phyloP scores from a whole-genome alignment of 176 grass and related monocot genomes.

The Areca catechu region DNA sequence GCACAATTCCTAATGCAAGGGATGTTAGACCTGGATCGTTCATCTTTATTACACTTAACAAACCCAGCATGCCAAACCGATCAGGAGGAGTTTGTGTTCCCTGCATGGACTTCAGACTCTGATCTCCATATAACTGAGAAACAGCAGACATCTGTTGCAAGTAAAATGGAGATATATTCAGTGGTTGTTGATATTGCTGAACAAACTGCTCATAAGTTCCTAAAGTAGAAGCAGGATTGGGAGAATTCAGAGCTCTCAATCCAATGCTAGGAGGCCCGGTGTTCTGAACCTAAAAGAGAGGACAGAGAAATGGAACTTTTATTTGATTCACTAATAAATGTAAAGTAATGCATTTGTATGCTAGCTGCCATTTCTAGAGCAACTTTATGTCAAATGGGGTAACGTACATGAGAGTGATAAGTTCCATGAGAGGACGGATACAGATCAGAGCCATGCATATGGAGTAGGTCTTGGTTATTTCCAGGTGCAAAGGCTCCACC shows the following conservation, averaged over 20 bases:
- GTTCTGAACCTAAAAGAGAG: conserved; percentile 47
- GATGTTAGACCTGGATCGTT: conserved; percentile 63
- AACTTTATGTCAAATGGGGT: not conserved
- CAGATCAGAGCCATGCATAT: conserved; percentile 36
- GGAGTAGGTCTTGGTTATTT: conserved; percentile 25
- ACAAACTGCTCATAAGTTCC: conserved; percentile 83
- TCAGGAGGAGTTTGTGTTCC: conserved; percentile 44
- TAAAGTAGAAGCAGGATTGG: conserved; percentile 49
- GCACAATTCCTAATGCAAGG: conserved; percentile 91
- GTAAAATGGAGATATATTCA: conserved; percentile 54
- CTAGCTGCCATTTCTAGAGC: not conserved
- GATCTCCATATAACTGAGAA: conserved; percentile 69
- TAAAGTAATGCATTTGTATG: too few species aligned
- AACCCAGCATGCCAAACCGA: conserved; percentile 74
- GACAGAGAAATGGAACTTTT: conserved; percentile 8
- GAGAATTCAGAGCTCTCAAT: conserved; percentile 53
- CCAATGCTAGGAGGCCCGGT: conserved; percentile 47
- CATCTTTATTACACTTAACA: conserved; percentile 71
- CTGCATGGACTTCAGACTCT: conserved; percentile 58
- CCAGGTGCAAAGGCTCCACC: conserved; percentile 29
- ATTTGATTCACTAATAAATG: too few species aligned
- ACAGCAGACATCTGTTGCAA: conserved; percentile 75
- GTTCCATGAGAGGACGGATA: conserved; percentile 34
- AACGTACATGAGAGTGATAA: conserved; percentile 29
- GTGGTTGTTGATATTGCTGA: conserved; percentile 86